Conservation (phyloP, 1,284 basidiomycete species). For the Heterobasidion occidentale region DNA sequence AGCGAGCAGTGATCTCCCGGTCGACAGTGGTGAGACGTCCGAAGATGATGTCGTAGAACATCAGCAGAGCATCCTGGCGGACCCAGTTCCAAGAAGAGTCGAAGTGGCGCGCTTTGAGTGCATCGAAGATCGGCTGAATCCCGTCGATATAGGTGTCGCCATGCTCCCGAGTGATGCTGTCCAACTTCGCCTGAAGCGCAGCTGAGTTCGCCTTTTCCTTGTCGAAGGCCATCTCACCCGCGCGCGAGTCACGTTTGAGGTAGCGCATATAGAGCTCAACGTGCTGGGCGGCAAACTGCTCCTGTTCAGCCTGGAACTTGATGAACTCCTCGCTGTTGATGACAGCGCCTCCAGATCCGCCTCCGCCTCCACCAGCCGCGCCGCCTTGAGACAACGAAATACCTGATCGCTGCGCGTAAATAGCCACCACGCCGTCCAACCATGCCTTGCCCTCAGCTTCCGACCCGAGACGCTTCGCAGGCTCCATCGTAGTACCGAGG, state of each 20-base stretch:
- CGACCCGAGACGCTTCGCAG: constrained; percentile 86
- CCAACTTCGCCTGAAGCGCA: constrained; percentile 80
- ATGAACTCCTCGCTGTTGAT: constrained; percentile 99
- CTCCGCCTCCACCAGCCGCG: constrained; percentile 53
- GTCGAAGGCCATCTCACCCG: constrained; percentile 86
- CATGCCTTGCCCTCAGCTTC: constrained; percentile 92
- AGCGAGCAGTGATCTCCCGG: constrained; percentile 92
- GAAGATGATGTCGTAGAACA: constrained; percentile 98
- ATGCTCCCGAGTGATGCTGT: constrained; percentile 84
- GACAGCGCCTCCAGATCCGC: constrained; percentile 54
- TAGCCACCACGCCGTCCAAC: constrained; percentile 80
- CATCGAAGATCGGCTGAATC: constrained; percentile 90
- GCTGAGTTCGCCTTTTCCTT: constrained; percentile 70
- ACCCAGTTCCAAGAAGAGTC: constrained; percentile 99
- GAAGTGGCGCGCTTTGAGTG: constrained; percentile 94
- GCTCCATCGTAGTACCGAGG: constrained; percentile 87
- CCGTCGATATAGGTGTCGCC: constrained; percentile 92
- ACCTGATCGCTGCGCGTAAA: constrained; percentile 84
- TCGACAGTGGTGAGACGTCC: constrained; percentile 91
- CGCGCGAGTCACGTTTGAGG: constrained; percentile 87
- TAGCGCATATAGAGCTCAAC: constrained; percentile 96
- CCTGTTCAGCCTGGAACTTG: constrained; percentile 92
- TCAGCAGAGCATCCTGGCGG: constrained; percentile 87
- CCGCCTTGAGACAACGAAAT: constrained; percentile 73
- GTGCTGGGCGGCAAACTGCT: constrained; percentile 88